Evolutionary conservation across 2,329 filamentous ascomycete species (phyloP), one percentile per base, ranked within the genome.

Genomic region (Sporothrix dimorphospora): DNA sequence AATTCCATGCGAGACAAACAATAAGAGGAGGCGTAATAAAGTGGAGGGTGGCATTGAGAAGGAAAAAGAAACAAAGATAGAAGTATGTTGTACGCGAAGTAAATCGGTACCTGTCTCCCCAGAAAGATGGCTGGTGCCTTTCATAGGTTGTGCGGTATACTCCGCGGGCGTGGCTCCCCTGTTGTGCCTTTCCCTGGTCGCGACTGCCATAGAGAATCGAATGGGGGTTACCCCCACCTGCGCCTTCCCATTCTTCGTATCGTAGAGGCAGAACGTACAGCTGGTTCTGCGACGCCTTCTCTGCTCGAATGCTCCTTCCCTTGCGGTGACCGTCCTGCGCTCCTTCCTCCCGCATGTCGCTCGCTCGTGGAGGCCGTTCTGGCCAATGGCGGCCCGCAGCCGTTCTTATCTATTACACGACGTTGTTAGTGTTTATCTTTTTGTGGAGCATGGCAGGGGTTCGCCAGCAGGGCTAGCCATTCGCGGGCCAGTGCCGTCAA

Each of bases 341-440:
- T 55, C 30, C 49, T 55, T 69, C 38, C 67, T 57, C 67, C 67
- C 51, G n/a, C 67, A 30, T 59, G 7, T 69, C 49, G 51, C 3
- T 55, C 49, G 7, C 7, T 51, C 16, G 30, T 53, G 47, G 45
- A 27, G 21, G 16, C 42, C 5, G 30, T 38, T 47, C 67, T 72
- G 45, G 73, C 74, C 74, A 75, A 75, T 75, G 42, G 30, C 59
- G 71, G 70, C 68, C 71, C 49, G 71, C 45, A 40, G 57, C 70
- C 42, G 61, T 47, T 63, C 74, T 75, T 75, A 75, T 75, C 74
- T 75, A 67, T 75, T 73, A 75, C 74, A 74, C 63, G 40, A 71
- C 53, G 57, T 21, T 73, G 61, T 75, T 75, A 73, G 70, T 73
- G 55, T 34, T 69, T 66, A 72, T 72, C 66, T 53, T 34, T 69